A percentile compares a stretch with the other conserved stretches of the same genome.
phyloP scores from a whole-genome alignment of 2,329 filamentous ascomycete genomes.

The Trichoderma koningiopsis region DNA sequence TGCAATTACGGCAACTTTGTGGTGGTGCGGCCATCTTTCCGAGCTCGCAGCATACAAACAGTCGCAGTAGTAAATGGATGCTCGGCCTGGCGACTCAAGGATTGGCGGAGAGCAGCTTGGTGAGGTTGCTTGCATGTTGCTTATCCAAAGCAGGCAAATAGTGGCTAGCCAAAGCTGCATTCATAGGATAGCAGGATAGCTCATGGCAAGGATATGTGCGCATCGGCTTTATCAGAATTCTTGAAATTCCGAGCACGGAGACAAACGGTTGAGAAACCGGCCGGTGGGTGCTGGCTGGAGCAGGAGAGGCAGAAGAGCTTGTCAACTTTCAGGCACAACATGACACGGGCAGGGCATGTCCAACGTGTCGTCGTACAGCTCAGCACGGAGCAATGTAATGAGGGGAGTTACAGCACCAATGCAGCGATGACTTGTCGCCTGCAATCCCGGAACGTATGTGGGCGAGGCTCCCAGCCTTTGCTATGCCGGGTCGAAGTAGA shows the following conservation, averaged over 20 bases:
- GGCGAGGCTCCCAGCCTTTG: slow-evolving; percentile 12
- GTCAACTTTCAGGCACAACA: slow-evolving; percentile 12
- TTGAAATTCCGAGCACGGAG: neutral
- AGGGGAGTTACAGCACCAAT: slow-evolving; percentile 7
- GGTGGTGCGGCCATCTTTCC: slow-evolving; percentile 14
- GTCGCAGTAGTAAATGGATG: neutral
- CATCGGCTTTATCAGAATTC: neutral
- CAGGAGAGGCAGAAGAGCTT: neutral
- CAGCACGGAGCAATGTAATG: slow-evolving; percentile 17
- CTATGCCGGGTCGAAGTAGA: slow-evolving; percentile 1
- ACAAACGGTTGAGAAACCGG: neutral
- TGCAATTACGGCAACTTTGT: neutral
- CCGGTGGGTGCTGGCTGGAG: neutral
- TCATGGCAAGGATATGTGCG: neutral
- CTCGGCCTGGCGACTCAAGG: slow-evolving; percentile 18
- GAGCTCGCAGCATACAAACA: slow-evolving; percentile 9
- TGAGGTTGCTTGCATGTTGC: slow-evolving; percentile 24
- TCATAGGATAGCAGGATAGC: neutral
- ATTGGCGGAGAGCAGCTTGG: slow-evolving; percentile 19
- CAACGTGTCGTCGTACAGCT: slow-evolving; percentile 22
- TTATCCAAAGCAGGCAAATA: slow-evolving; percentile 16
- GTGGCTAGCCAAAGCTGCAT: neutral
- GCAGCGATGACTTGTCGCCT: slow-evolving; percentile 26
- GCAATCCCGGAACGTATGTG: neutral
- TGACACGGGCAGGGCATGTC: slow-evolving; percentile 16